Conservation (phyloP, 2,329 filamentous ascomycete genomes). For the Calonectria montana region DNA sequence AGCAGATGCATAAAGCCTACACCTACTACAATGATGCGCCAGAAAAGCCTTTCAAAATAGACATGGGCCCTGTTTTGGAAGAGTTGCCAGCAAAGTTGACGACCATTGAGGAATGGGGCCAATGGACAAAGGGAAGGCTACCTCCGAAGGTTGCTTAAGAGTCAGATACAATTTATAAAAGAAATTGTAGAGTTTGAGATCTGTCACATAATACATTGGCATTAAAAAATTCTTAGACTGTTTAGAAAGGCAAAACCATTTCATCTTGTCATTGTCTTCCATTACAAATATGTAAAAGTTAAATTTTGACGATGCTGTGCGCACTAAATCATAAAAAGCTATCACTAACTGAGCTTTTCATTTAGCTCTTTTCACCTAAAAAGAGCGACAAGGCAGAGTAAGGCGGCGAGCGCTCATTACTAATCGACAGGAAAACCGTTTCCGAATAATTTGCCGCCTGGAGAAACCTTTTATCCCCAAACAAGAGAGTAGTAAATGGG, state of each 20-base stretch:
- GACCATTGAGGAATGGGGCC: neutral
- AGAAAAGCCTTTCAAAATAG: slow-evolving; percentile 51
- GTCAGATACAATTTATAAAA: no score
- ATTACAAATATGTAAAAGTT: no score
- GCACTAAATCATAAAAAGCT: no score
- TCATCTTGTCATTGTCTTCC: no score
- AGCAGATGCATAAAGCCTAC: slow-evolving; percentile 54
- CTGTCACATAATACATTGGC: no score
- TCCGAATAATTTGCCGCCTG: neutral
- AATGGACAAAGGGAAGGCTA: neutral
- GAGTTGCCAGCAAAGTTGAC: neutral
- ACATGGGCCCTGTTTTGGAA: slow-evolving; percentile 46
- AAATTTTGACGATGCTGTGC: no score
- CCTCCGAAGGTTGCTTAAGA: neutral
- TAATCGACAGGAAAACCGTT: neutral
- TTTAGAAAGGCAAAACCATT: no score
- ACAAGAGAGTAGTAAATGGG: neutral
- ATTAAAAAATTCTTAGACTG: no score
- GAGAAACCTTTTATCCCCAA: no score
- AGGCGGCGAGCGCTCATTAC: neutral
- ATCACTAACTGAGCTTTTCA: no score
- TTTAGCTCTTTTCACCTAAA: neutral
- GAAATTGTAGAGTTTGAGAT: no score
- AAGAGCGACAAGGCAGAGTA: neutral
- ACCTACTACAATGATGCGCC: slow-evolving; percentile 53